Conservation (phyloP, 2,329 filamentous ascomycete genomes). For the Coleophoma eucalyptorum region DNA sequence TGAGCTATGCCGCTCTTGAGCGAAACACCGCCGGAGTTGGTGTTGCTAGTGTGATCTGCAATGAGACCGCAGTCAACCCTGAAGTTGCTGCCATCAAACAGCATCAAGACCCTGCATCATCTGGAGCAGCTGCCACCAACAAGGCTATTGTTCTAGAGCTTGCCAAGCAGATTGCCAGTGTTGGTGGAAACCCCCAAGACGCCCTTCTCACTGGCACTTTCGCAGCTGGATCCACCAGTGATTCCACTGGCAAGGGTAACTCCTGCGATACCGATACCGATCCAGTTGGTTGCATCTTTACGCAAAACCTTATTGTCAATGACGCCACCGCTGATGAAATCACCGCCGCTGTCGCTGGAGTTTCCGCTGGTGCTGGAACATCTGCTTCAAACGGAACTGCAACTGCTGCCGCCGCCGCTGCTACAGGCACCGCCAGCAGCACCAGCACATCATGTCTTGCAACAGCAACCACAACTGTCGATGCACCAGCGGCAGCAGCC, state of each 20-base stretch:
- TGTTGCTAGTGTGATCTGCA: conserved; percentile 52
- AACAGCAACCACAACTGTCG: conserved; percentile 1
- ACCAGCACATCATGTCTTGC: background rate
- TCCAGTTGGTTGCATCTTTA: conserved; percentile 50
- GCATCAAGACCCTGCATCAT: conserved; percentile 64
- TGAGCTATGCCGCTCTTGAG: conserved; percentile 52
- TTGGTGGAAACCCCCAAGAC: conserved; percentile 59
- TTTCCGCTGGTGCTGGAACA: conserved; percentile 14
- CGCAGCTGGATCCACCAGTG: conserved; percentile 46
- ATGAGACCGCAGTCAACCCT: conserved; percentile 54
- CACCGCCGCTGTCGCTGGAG: conserved; percentile 38
- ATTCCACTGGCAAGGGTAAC: conserved; percentile 43
- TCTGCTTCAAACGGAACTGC: background rate
- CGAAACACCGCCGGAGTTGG: conserved; percentile 58
- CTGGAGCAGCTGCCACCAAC: conserved; percentile 52
- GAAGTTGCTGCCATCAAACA: conserved; percentile 61
- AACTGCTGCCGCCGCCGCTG: conserved; percentile 5
- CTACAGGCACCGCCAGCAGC: conserved; percentile 12
- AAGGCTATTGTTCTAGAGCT: conserved; percentile 57
- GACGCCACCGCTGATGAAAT: conserved; percentile 51
- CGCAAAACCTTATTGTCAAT: conserved; percentile 45
- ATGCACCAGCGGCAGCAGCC: conserved; percentile 3
- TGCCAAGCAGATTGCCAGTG: conserved; percentile 53
- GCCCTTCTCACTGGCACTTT: conserved; percentile 61
- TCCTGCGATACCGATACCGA: conserved; percentile 46